Evolutionary conservation across 2,329 filamentous ascomycete species (phyloP).

Genomic region (Epichloe typhina): DNA sequence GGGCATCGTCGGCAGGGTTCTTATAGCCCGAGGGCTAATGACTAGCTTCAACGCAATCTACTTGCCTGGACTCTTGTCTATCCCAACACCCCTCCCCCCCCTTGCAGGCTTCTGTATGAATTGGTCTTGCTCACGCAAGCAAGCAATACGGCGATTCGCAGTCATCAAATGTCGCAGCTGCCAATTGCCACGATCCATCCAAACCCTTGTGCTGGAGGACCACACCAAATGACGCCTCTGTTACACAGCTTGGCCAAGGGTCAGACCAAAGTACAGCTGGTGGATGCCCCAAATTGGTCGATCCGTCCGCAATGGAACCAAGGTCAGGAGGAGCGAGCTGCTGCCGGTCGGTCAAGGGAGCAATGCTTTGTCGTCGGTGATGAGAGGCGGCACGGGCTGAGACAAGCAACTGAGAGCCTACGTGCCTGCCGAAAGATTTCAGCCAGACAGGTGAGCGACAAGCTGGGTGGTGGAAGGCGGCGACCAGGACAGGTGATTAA

Average conservation of each 20-base stretch:
- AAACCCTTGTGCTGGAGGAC: conserved; percentile 18
- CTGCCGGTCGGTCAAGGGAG: neutral
- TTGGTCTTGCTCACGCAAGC: conserved; percentile 10
- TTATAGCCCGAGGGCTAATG: conserved; percentile 25
- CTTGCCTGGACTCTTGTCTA: neutral
- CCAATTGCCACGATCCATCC: conserved; percentile 8
- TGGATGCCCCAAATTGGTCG: conserved; percentile 14
- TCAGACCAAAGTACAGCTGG: conserved; percentile 15
- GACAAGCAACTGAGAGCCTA: neutral
- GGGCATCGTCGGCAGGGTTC: conserved; percentile 38
- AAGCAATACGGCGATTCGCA: conserved; percentile 17
- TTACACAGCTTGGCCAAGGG: conserved; percentile 18
- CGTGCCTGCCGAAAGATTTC: neutral
- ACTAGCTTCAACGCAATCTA: neutral
- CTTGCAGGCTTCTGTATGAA: conserved; percentile 1
- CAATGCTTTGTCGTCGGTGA: neutral
- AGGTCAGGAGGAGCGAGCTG: neutral
- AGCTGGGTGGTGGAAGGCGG: neutral
- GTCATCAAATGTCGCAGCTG: conserved; percentile 1
- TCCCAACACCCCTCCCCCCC: neutral
- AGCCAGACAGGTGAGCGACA: neutral
- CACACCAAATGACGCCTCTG: conserved; percentile 19
- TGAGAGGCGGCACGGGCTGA: neutral
- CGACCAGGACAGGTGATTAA: conserved; percentile 8
- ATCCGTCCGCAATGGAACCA: neutral